These are phyloP conservation scores for Dioscorea cayenensis DNA, from an alignment of 116 monocot genomes.

Conservation along the genomic window DNA sequence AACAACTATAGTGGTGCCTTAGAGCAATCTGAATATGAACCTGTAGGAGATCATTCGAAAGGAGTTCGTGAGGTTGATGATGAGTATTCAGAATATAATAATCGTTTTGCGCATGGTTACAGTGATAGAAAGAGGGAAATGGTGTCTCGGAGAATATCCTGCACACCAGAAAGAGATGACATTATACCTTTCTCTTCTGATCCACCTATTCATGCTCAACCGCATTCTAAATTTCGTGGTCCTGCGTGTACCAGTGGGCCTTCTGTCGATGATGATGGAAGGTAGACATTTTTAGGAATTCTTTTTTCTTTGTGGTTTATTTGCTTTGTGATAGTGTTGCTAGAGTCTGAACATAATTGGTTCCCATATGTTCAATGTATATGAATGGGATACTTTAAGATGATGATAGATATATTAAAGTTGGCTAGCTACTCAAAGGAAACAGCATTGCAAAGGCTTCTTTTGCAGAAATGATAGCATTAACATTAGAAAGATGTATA, in stretches of 20 bases:
- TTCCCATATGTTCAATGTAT: no score
- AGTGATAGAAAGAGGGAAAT: slow-evolving; percentile 13
- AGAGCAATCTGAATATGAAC: slow-evolving; percentile 36
- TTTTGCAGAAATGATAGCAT: no score
- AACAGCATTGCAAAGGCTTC: no score
- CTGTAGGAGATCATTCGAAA: slow-evolving; percentile 14
- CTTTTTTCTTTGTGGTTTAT: neutral
- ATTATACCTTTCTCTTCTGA: slow-evolving; percentile 25
- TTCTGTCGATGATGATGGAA: slow-evolving; percentile 26
- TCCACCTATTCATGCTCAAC: slow-evolving; percentile 12
- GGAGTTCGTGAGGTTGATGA: slow-evolving; percentile 27
- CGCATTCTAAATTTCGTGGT: slow-evolving; percentile 34
- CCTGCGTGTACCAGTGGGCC: slow-evolving; percentile 21
- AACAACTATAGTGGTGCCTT: slow-evolving; percentile 21
- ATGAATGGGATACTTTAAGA: no score
- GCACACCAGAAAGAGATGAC: slow-evolving; percentile 20
- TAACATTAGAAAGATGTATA: no score
- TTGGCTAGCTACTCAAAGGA: no score
- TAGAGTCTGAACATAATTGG: neutral
- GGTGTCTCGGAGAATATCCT: neutral
- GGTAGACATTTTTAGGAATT: slow-evolving; percentile 30
- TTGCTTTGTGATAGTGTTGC: neutral
- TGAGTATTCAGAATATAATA: slow-evolving; percentile 20
- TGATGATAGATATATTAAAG: no score
- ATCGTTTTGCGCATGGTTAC: slow-evolving; percentile 14